phyloP scores from a whole-genome alignment of 768 basidiomycete species.

The Boletellus ananas region DNA sequence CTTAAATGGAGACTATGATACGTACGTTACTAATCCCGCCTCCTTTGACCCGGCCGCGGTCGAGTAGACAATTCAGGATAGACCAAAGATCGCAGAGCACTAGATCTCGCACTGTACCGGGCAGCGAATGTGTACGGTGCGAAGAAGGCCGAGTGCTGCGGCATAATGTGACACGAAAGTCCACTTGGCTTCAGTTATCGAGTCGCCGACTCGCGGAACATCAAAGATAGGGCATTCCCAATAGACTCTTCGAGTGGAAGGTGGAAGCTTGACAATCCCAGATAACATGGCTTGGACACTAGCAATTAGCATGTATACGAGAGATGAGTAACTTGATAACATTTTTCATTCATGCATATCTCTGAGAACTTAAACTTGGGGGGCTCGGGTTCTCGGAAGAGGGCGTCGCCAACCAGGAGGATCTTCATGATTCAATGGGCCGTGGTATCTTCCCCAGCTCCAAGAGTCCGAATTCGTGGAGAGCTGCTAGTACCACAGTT shows the following conservation, averaged over 20 bases:
- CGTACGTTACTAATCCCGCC: slow-evolving; percentile 79
- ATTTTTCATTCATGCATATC: slow-evolving; percentile 76
- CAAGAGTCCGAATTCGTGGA: slow-evolving; percentile 56
- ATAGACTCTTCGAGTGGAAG: slow-evolving; percentile 69
- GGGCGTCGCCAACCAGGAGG: slow-evolving; percentile 78
- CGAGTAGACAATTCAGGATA: slow-evolving; percentile 65
- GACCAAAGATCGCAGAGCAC: slow-evolving; percentile 89
- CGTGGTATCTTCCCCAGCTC: slow-evolving; percentile 51
- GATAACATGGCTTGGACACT: slow-evolving; percentile 59
- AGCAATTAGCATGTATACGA: slow-evolving; percentile 1
- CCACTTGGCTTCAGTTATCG: slow-evolving; percentile 92
- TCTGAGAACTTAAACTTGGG: slow-evolving; percentile 75
- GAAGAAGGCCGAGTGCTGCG: slow-evolving; percentile 81
- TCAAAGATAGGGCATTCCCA: slow-evolving; percentile 40
- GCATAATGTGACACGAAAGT: slow-evolving; percentile 64
- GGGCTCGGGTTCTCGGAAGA: slow-evolving; percentile 88
- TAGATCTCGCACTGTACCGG: slow-evolving; percentile 62
- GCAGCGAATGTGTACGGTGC: slow-evolving; percentile 82
- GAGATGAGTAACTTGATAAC: slow-evolving; percentile 34
- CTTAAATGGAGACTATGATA: slow-evolving; percentile 95
- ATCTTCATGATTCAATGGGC: slow-evolving; percentile 89
- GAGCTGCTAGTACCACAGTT: slow-evolving; percentile 75
- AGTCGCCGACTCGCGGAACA: slow-evolving; percentile 45
- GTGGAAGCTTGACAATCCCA: slow-evolving; percentile 85
- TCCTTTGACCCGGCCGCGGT: slow-evolving; percentile 53